Conservation (phyloP, 805 yeast species). For the Wickerhamomyces hampshirensis region DNA sequence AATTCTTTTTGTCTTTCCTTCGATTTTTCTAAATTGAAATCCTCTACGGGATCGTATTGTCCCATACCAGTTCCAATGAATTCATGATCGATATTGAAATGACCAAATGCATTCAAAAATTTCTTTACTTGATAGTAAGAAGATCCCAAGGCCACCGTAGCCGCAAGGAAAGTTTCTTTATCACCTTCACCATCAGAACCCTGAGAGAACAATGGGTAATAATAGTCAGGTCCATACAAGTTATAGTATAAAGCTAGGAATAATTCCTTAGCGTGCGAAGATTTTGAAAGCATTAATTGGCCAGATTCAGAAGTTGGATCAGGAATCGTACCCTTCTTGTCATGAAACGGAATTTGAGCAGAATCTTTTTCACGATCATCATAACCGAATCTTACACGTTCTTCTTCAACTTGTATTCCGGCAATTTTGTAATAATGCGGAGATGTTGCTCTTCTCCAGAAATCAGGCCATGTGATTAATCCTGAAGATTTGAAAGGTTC, state of each 20-base stretch:
- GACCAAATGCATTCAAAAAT: conserved; percentile 51
- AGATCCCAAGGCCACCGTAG: conserved; percentile 52
- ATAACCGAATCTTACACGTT: conserved; percentile 35
- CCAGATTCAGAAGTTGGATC: conserved; percentile 64
- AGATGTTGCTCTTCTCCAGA: conserved; percentile 79
- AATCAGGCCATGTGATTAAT: conserved; percentile 76
- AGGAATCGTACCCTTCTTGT: conserved; percentile 55
- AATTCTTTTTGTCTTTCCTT: conserved; percentile 18
- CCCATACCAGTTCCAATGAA: conserved; percentile 64
- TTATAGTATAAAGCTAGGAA: conserved; percentile 56
- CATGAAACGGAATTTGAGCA: conserved; percentile 45
- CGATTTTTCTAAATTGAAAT: conserved; percentile 30
- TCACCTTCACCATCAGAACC: conserved; percentile 54
- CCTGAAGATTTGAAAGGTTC: conserved; percentile 51
- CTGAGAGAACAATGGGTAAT: conserved; percentile 52
- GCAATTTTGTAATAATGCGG: conserved; percentile 71
- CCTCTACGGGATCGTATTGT: conserved; percentile 54
- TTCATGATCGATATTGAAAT: conserved; percentile 33
- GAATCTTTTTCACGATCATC: conserved; percentile 32
- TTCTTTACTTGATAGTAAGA: conserved; percentile 58
- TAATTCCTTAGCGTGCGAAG: conserved; percentile 47
- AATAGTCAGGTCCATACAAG: conserved; percentile 54
- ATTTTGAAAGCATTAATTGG: conserved; percentile 53
- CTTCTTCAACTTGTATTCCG: conserved; percentile 41
- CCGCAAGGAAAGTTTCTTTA: conserved; percentile 58